These are phyloP conservation scores for Leptomonas seymouri DNA, from an alignment of 208 protist genomes.

Conservation along the genomic window DNA sequence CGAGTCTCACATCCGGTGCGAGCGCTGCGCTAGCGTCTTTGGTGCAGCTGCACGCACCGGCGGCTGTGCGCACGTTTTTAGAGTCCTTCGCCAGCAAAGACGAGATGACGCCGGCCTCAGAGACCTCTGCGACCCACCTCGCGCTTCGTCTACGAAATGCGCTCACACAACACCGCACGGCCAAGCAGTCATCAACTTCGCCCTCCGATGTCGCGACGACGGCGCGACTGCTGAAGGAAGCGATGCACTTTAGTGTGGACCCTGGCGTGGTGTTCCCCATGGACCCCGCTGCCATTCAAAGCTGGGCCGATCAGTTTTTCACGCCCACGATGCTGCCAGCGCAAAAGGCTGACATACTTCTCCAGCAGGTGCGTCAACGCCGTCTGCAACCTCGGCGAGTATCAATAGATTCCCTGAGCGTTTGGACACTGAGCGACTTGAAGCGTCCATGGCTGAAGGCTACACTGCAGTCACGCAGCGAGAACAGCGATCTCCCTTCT, in stretches of 20 bases:
- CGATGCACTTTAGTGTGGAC: conserved; percentile 56
- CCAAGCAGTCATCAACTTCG: too few relatives aligned
- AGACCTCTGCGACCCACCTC: conserved; percentile 73
- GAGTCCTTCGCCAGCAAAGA: conserved; percentile 63
- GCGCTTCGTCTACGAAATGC: conserved; percentile 43
- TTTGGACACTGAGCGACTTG: conserved; percentile 63
- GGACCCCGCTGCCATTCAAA: conserved; percentile 50
- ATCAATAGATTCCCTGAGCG: conserved; percentile 56
- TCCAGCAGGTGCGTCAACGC: conserved; percentile 30
- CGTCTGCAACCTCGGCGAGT: conserved; percentile 57
- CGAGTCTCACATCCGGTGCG: conserved; percentile 38
- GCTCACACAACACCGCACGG: not conserved
- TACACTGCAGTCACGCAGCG: conserved; percentile 12
- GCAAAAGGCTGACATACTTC: conserved; percentile 33
- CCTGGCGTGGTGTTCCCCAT: conserved; percentile 61
- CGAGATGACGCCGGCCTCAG: conserved; percentile 34
- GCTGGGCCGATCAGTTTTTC: conserved; percentile 51
- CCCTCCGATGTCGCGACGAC: not conserved
- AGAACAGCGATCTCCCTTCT: not conserved
- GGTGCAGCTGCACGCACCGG: conserved; percentile 47
- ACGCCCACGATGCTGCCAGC: conserved; percentile 26
- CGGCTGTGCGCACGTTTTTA: conserved; percentile 57
- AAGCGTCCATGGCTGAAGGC: conserved; percentile 55
- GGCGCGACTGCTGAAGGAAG: conserved; percentile 21
- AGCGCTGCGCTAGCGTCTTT: conserved; percentile 43